Evolutionary conservation across 2,329 filamentous ascomycete species (phyloP), one percentile per base, ranked within the genome.

Genomic region (Colletotrichum nymphaeae): DNA sequence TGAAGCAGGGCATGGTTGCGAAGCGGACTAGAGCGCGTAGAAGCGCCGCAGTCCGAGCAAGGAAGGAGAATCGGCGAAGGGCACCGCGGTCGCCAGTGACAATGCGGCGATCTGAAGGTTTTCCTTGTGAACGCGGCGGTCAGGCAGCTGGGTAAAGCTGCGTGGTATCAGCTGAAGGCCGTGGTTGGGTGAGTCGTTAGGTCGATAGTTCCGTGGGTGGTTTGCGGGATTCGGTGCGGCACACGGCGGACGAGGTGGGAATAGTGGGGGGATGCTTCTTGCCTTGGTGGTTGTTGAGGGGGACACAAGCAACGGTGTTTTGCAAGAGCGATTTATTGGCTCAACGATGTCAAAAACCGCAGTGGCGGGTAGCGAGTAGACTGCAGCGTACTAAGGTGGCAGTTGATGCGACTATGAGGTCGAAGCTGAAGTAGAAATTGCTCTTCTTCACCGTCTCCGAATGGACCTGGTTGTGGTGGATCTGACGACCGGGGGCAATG

Each of bases 1-100:
- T 97, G 88, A 98, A 99, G 91, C 95, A 98, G 87, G 97, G 97
- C 97, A 91, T 91, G 81, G 81, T 89, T 81, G 80, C 57, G 57
- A 55, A 37, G 22, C 24, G 46, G 42, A 7, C 32, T 57, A 32
- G 55, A 37, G 58, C 56, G 56, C 22, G 28, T 67, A 19, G 56
- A 26, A 14, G 56, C 65, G 28, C 53, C 35, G 56, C 56, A 60
- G 35, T 46, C 53, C 14, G 16, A 67, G 55, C 9, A 62, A 26
- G 56, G 12, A 49, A 24, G 26, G 56, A 32, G n/a, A 11, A n/a
- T 56, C 30, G 52, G 56, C 42, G 42, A 42, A 16, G 28, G 56
- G 12, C 55, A 52, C 42, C 32, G 56, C 55, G 37, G 58, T 37
- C 52, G 49, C 63, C 30, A 19, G 52, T 24, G 42, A 9, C 30